Evolutionary conservation across 768 basidiomycete species (phyloP), one percentile per base, ranked within the genome.

Genomic region (Peribolospora baueri): DNA sequence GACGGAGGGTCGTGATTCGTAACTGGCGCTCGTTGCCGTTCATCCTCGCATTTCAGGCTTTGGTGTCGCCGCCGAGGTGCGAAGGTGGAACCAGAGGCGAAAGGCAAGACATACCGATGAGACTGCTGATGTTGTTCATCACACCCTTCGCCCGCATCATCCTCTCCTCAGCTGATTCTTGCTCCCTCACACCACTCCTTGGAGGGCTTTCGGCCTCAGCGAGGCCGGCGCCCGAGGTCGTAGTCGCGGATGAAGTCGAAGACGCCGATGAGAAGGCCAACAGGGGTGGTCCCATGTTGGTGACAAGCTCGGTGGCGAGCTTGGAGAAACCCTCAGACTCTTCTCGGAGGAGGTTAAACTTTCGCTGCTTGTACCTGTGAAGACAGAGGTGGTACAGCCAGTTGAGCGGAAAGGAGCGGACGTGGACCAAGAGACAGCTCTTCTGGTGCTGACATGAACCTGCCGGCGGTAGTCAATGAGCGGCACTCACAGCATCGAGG

Each of bases 291-390:
- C 84, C 84, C 51, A 88, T 69, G 62, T 75, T 76, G 59, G 79
- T 79, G 8, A 79, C 78, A 45, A 98, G 71, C 63, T 97, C 85
- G 7, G 81, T 77, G 38, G 81, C 76, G 41, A 97, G 76, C 67
- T 90, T 88, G 66, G 85, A 85, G 70, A 87, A 98, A 6, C 93
- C 93, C 70, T 97, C 91, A 0, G 88, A 88, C 62, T 93, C 85
- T 70, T 98, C 93, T 43, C 93, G 81, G 11, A 95, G 76, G 45
- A 98, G 76, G 65, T 97, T 98, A 73, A 90, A 91, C 68, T 97
- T 98, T 70, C 87, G 87, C 68, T 98, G 91, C 67, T 87, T 88
- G 71, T 88, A 91, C 66, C 85, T 90, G 64, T 36, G 25, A 25
- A 25, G 25, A 25, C 25, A 25, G 25, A 25, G 25, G 25, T 25